Conservation (phyloP, 495 filamentous ascomycete species). For the Penicillium pancosmium region DNA sequence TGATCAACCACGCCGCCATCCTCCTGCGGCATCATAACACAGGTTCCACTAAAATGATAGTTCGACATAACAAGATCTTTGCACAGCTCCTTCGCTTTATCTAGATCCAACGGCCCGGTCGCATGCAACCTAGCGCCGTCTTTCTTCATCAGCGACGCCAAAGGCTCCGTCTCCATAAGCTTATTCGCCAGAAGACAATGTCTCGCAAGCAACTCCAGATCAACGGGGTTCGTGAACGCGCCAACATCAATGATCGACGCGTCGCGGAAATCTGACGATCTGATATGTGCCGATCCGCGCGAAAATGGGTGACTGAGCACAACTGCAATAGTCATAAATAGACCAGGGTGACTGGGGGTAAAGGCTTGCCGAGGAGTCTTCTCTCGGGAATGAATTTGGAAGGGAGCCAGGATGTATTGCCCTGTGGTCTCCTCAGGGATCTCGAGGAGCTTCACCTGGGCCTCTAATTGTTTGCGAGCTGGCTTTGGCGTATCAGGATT, state of each 20-base stretch:
- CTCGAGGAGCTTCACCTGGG: conserved; percentile 9
- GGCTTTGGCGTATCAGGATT: conserved; percentile 1
- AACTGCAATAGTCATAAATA: conserved; percentile 44
- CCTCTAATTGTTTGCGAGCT: conserved; percentile 17
- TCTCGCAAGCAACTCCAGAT: conserved; percentile 49
- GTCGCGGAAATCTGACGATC: conserved; percentile 27
- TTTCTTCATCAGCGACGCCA: conserved; percentile 39
- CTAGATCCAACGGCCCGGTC: conserved; percentile 8
- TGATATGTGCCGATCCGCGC: conserved; percentile 56
- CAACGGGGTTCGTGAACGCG: conserved; percentile 48
- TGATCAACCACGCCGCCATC: conserved; percentile 45
- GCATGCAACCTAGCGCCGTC: conserved; percentile 21
- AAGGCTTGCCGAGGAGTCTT: conserved; percentile 16
- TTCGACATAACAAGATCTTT: conserved; percentile 23
- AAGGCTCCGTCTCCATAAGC: conserved; percentile 42
- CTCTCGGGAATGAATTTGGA: conserved; percentile 14
- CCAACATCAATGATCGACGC: conserved; percentile 48
- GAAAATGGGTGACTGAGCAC: conserved; percentile 53
- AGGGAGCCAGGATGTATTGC: conserved; percentile 26
- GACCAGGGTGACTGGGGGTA: conserved; percentile 22
- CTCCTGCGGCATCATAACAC: conserved; percentile 52
- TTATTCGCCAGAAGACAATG: conserved; percentile 47
- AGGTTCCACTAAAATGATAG: conserved; percentile 46
- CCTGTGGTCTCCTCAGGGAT: conserved; percentile 18
- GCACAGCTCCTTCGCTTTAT: conserved; percentile 13